Base-by-base conservation (phyloP, 768 basidiomycete species). In the Kondoa subrosea region DNA sequence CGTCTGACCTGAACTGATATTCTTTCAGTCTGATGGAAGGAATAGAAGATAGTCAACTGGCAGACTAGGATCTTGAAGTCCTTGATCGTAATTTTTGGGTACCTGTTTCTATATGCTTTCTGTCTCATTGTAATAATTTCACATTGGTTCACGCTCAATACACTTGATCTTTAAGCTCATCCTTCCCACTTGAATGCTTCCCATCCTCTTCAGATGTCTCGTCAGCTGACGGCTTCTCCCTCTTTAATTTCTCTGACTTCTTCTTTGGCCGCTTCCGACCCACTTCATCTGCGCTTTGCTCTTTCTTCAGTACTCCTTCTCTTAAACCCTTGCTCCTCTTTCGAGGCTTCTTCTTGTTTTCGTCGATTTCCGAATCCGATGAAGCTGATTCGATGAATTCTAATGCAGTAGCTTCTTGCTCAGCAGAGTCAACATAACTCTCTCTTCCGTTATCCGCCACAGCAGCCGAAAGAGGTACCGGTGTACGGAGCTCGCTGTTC, bases 21-120 rank as follows among this genome's bases (percentile, higher is more conserved):
- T 8, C 30, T 27, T 59, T 25, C 61, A 63, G 61, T 32, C 30
- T 63, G 4, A 63, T 63, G 61, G 61, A 63, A 16, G 61, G 61
- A 3, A 63, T 63, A 27, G 61, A 63, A 16, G 61, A 63, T n/a
- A 25, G 25, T 25, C 21, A 25, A 14, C 4, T 31, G 4, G 21
- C 4, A 4, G 4, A 25, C 8, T 59, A n/a, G n/a, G n/a, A n/a
- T n/a, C n/a, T n/a, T n/a, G n/a, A n/a, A n/a, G n/a, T n/a, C n/a
- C n/a, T n/a, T n/a, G n/a, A n/a, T n/a, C n/a, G n/a, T n/a, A n/a
- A n/a, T n/a, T n/a, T n/a, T n/a, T n/a, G n/a, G n/a, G n/a, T n/a
- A n/a, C n/a, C n/a, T n/a, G n/a, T n/a, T n/a, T n/a, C n/a, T n/a
- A n/a, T n/a, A n/a, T n/a, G n/a, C n/a, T n/a, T n/a, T n/a, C n/a